Percentiles rank a stretch among this genome's conserved stretches.
These are phyloP conservation scores for Fusarium nodosum DNA, from an alignment of 2,329 filamentous ascomycete genomes.

Conservation along the genomic window DNA sequence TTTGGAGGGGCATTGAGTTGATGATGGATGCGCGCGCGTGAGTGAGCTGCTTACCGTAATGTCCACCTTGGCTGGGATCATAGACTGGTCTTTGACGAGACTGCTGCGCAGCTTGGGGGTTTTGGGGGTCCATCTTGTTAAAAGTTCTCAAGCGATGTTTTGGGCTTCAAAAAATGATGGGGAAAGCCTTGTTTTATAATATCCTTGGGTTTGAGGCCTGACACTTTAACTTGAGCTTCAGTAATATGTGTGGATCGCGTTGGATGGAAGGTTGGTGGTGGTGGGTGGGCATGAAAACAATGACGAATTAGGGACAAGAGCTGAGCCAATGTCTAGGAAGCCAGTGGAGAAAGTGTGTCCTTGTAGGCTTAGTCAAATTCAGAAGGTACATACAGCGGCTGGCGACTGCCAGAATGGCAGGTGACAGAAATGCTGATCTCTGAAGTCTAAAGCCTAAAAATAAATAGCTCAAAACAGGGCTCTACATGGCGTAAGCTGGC, in stretches of 20 bases:
- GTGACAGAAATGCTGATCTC: neutral
- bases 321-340: neutral
- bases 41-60: slow-evolving; percentile 73
- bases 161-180: neutral
- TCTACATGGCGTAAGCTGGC: neutral
- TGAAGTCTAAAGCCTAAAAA: neutral
- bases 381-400: neutral
- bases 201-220: slow-evolving; percentile 12
- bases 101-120: slow-evolving; percentile 66
- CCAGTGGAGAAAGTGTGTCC: slow-evolving; percentile 1
- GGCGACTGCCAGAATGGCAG: neutral
- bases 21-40: slow-evolving; percentile 11
- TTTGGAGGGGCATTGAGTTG: neutral
- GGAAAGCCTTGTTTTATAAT: slow-evolving; percentile 10
- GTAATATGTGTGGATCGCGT: slow-evolving; percentile 15
- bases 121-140: slow-evolving; percentile 57
- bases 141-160: slow-evolving; percentile 12
- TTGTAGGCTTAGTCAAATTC: neutral
- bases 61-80: slow-evolving; percentile 79
- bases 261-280: slow-evolving; percentile 7
- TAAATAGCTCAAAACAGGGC: neutral
- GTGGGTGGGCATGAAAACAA: slow-evolving; percentile 13
- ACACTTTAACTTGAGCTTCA: slow-evolving; percentile 13
- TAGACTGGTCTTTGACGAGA: slow-evolving; percentile 75
- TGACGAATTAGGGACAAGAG: slow-evolving; percentile 10